These are phyloP conservation scores for Pichia sp. DNA, from an alignment of 1,139 yeast species.

Conservation along the genomic window DNA sequence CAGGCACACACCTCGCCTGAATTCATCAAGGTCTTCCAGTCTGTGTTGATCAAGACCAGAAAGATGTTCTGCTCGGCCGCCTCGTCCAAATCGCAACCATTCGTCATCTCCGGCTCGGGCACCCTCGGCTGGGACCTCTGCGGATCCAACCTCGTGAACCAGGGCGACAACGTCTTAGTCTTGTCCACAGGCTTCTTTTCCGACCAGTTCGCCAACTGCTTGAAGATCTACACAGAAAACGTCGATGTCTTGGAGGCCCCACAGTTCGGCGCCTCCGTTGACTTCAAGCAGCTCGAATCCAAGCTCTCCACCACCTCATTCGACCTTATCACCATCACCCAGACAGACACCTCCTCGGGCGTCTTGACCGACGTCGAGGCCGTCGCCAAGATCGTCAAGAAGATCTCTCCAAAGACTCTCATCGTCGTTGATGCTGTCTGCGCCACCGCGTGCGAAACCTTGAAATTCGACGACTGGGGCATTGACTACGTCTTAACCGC, in stretches of 20 bases:
- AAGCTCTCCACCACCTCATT: slow-evolving; percentile 36
- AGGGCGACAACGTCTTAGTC: slow-evolving; percentile 68
- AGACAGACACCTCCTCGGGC: slow-evolving; percentile 94
- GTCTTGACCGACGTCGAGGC: slow-evolving; percentile 71
- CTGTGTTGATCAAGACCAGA: slow-evolving; percentile 63
- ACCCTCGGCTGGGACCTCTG: slow-evolving; percentile 94
- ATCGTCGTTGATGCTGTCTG: slow-evolving; percentile 92
- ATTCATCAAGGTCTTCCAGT: slow-evolving; percentile 69
- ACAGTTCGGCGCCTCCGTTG: slow-evolving; percentile 63
- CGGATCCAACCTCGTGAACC: slow-evolving; percentile 66
- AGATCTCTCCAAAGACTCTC: slow-evolving; percentile 71
- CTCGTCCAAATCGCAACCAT: slow-evolving; percentile 64
- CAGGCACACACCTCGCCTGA: slow-evolving; percentile 91
- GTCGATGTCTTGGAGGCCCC: slow-evolving; percentile 65
- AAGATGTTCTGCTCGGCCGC: slow-evolving; percentile 62
- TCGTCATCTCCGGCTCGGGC: slow-evolving; percentile 85
- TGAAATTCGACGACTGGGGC: slow-evolving; percentile 88
- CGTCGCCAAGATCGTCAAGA: slow-evolving; percentile 57
- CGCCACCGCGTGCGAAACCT: slow-evolving; percentile 82
- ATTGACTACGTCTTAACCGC: slow-evolving; percentile 85
- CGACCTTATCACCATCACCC: slow-evolving; percentile 78
- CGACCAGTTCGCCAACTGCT: slow-evolving; percentile 78
- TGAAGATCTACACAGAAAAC: slow-evolving; percentile 66
- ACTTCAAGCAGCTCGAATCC: slow-evolving; percentile 46
- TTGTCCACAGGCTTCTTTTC: slow-evolving; percentile 92